These are phyloP conservation scores for Elsinoe arachidis DNA, from an alignment of 2,329 filamentous ascomycete genomes.

Conservation along the genomic window DNA sequence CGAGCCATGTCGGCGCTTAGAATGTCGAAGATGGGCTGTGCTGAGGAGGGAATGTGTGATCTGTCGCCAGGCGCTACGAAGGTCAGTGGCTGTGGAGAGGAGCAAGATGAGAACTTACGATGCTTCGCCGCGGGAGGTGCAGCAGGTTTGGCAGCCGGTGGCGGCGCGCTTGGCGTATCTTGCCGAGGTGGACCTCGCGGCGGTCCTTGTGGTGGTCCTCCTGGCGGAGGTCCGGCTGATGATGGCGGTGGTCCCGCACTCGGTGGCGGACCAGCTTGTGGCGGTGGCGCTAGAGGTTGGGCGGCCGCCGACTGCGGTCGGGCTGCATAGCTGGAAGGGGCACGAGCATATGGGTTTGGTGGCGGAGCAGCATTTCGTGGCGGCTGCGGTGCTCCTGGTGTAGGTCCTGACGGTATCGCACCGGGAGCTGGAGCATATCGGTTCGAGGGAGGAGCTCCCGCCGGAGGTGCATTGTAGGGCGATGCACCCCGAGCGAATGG, in stretches of 20 bases:
- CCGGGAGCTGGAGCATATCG: slow-evolving; percentile 64
- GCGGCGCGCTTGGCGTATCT: slow-evolving; percentile 36
- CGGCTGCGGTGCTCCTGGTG: slow-evolving; percentile 28
- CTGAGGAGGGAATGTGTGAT: slow-evolving; percentile 71
- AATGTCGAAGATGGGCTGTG: slow-evolving; percentile 72
- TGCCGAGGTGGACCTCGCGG: slow-evolving; percentile 40
- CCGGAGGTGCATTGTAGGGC: slow-evolving; percentile 75
- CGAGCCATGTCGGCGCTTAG: slow-evolving; percentile 79
- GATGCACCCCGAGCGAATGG: slow-evolving; percentile 67
- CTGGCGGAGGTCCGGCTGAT: slow-evolving; percentile 28
- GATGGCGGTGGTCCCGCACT: slow-evolving; percentile 38
- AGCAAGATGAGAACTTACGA: slow-evolving; percentile 43
- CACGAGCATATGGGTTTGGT: slow-evolving; percentile 36
- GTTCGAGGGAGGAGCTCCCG: slow-evolving; percentile 57
- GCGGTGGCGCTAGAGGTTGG: not conserved
- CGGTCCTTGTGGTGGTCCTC: slow-evolving; percentile 40
- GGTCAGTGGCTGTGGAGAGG: slow-evolving; percentile 19
- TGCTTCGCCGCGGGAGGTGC: slow-evolving; percentile 55
- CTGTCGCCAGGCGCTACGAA: slow-evolving; percentile 56
- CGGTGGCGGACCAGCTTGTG: slow-evolving; percentile 15
- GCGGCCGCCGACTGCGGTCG: slow-evolving; percentile 4
- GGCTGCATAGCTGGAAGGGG: slow-evolving; percentile 14
- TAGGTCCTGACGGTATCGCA: slow-evolving; percentile 38
- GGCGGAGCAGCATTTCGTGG: slow-evolving; percentile 37
- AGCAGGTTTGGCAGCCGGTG: slow-evolving; percentile 28